A percentile compares a stretch with the other conserved stretches of the same genome.
Evolutionary conservation across 495 filamentous ascomycete species (phyloP).

Genomic region (Delitschia confertaspora): DNA sequence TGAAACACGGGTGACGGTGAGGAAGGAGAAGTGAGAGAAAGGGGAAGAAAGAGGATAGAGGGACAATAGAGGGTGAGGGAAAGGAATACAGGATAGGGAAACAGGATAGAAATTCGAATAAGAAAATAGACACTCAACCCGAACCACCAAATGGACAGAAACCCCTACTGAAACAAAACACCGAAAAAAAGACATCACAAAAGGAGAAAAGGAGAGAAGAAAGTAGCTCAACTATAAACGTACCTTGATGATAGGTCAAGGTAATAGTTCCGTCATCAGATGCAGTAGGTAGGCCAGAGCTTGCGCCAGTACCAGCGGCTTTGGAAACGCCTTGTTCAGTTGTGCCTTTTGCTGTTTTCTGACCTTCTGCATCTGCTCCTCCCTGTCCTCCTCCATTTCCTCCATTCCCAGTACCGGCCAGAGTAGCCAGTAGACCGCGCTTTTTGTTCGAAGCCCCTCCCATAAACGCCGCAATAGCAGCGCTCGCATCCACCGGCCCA

Average conservation of each 20-base stretch:
- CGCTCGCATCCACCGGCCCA: slow-evolving; percentile 43
- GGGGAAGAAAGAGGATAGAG: too few relatives aligned
- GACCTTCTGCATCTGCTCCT: slow-evolving; percentile 24
- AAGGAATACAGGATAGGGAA: too few relatives aligned
- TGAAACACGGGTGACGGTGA: too few relatives aligned
- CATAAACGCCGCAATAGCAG: slow-evolving; percentile 36
- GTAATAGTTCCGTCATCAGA: slow-evolving; percentile 44
- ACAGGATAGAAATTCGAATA: too few relatives aligned
- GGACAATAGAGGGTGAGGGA: too few relatives aligned
- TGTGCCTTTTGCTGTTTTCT: slow-evolving; percentile 23
- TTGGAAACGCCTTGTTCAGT: slow-evolving; percentile 25
- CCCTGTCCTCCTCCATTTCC: slow-evolving; percentile 5
- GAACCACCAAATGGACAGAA: too few relatives aligned
- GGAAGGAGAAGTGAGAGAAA: too few relatives aligned
- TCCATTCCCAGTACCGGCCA: slow-evolving; percentile 7
- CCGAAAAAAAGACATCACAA: too few relatives aligned
- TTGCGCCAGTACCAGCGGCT: slow-evolving; percentile 26
- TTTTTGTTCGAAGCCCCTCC: slow-evolving; percentile 19
- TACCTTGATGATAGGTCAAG: slow-evolving; percentile 38
- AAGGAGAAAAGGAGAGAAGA: too few relatives aligned
- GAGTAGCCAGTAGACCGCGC: slow-evolving; percentile 18
- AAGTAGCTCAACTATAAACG: too few relatives aligned
- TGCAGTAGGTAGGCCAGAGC: slow-evolving; percentile 43
- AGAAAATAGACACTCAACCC: too few relatives aligned
- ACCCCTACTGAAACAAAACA: too few relatives aligned